Conservation (phyloP, 108 stramenopile genomes). For the Discostella pseudostelligera region DNA sequence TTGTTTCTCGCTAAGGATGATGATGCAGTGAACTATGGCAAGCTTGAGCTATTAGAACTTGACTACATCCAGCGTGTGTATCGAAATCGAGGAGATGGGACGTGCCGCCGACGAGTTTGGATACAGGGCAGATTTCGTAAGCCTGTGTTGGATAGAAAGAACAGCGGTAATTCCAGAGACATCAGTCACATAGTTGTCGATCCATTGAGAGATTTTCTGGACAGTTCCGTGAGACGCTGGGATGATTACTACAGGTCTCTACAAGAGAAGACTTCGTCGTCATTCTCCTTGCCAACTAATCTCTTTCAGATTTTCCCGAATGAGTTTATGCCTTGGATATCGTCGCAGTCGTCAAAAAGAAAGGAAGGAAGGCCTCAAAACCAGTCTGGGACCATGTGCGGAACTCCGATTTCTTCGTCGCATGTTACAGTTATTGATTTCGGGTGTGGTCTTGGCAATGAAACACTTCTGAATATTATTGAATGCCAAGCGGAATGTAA, state of each 20-base stretch:
- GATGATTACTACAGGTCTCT: slow-evolving; percentile 20
- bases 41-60: slow-evolving; percentile 39
- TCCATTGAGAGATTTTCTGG: slow-evolving; percentile 3
- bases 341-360: not conserved
- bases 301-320: slow-evolving; percentile 34
- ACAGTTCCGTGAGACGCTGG: slow-evolving; percentile 8
- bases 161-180: not conserved
- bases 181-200: not conserved
- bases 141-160: slow-evolving; percentile 13
- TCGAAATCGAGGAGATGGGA: slow-evolving; percentile 37
- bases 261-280: not conserved
- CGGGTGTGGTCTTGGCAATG: slow-evolving; percentile 38
- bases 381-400: not conserved
- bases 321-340: slow-evolving; percentile 31
- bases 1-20: slow-evolving; percentile 27
- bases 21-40: not conserved
- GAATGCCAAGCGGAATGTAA: slow-evolving; percentile 4
- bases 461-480: slow-evolving; percentile 24
- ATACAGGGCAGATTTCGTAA: slow-evolving; percentile 71
- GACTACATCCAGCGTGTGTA: slow-evolving; percentile 42
- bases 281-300: slow-evolving; percentile 12
- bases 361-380: slow-evolving; percentile 6
- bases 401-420: not conserved
- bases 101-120: slow-evolving; percentile 67
- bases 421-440: slow-evolving; percentile 35